phyloP scores from a whole-genome alignment of 345 rosid genomes.

The Gossypium stocksii region DNA sequence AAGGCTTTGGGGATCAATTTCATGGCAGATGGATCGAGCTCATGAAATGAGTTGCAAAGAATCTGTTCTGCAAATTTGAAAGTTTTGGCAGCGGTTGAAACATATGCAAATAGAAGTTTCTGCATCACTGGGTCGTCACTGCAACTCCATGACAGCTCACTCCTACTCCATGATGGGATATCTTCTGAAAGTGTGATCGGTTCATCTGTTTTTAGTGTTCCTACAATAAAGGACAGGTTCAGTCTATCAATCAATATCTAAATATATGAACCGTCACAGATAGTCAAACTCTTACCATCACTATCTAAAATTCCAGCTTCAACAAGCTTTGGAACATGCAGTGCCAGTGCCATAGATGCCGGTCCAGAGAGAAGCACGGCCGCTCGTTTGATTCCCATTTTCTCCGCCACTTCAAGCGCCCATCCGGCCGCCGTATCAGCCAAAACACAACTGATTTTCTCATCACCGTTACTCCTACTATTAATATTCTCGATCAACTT shows the following conservation, averaged over 20 bases:
- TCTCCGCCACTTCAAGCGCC: slow-evolving; percentile 29
- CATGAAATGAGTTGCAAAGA: slow-evolving; percentile 11
- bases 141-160: slow-evolving; percentile 24
- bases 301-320: slow-evolving; percentile 23
- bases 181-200: slow-evolving; percentile 15
- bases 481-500: slow-evolving; percentile 28
- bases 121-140: background rate
- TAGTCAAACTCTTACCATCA: slow-evolving; percentile 17
- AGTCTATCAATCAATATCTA: background rate
- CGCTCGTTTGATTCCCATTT: slow-evolving; percentile 21
- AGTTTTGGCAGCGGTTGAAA: background rate
- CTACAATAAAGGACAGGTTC: background rate
- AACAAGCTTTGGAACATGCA: slow-evolving; percentile 20
- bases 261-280: background rate
- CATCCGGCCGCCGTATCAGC: slow-evolving; percentile 23
- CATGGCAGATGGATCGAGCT: background rate
- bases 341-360: slow-evolving; percentile 12
- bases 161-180: slow-evolving; percentile 18
- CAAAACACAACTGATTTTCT: slow-evolving; percentile 26
- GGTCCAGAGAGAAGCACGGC: slow-evolving; percentile 17
- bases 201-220: slow-evolving; percentile 14
- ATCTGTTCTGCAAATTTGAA: background rate
- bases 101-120: slow-evolving; percentile 6
- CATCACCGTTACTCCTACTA: background rate
- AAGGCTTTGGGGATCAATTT: slow-evolving; percentile 17